Conservation (phyloP, 306 rosid species). For the Benincasa hispida region DNA sequence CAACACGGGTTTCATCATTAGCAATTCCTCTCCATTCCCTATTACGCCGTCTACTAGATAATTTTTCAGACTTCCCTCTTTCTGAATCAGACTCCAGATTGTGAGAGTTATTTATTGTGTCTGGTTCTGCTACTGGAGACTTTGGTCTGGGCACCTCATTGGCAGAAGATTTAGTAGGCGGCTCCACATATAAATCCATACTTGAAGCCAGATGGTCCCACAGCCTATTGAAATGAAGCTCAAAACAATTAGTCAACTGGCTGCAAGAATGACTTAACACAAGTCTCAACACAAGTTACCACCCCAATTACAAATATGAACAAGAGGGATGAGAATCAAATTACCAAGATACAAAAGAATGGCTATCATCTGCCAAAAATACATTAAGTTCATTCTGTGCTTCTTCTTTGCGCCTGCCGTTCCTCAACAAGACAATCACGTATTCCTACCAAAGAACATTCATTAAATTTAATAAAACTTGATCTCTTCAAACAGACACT, state of each 20-base stretch:
- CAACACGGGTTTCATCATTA: slow-evolving; percentile 52
- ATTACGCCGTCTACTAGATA: background rate
- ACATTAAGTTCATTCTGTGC: slow-evolving; percentile 72
- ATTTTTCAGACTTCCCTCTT: slow-evolving; percentile 8
- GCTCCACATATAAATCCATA: slow-evolving; percentile 39
- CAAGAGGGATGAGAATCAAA: slow-evolving; percentile 6
- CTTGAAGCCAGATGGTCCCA: slow-evolving; percentile 84
- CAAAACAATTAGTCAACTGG: background rate
- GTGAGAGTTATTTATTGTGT: slow-evolving; percentile 23
- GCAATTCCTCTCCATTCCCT: slow-evolving; percentile 71
- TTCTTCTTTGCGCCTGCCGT: slow-evolving; percentile 77
- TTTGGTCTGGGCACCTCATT: slow-evolving; percentile 37
- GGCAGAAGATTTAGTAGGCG: slow-evolving; percentile 24
- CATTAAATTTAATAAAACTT: background rate
- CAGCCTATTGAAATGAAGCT: slow-evolving; percentile 42
- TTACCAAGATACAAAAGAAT: slow-evolving; percentile 91
- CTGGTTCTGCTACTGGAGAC: slow-evolving; percentile 25
- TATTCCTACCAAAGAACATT: slow-evolving; percentile 55
- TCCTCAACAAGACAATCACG: slow-evolving; percentile 79
- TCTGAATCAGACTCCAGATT: slow-evolving; percentile 40
- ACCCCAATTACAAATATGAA: background rate
- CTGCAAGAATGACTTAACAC: background rate
- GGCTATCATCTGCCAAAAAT: slow-evolving; percentile 77
- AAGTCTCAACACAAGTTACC: background rate
- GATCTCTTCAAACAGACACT: background rate